Evolutionary conservation across 306 rosid species (phyloP).

Genomic region (Vicia sativa): DNA sequence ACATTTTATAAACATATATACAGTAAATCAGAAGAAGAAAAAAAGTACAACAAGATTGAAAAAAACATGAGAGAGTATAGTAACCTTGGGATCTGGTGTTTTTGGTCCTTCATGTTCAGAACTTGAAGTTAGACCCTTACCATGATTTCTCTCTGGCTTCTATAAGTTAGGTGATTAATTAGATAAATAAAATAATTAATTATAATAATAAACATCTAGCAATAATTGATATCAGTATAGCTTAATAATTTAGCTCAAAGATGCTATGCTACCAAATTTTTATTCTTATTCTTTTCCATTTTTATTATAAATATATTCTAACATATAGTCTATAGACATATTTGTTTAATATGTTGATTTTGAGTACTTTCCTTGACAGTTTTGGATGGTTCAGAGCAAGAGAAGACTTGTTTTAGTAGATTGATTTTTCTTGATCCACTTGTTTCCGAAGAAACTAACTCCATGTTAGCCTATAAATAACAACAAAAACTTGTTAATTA

Average conservation of each 20-base stretch:
- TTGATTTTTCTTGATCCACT: conserved; percentile 74
- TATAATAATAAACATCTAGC: not conserved
- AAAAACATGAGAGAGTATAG: not conserved
- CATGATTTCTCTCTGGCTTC: conserved; percentile 77
- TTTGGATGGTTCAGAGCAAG: conserved; percentile 61
- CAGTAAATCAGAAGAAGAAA: not conserved
- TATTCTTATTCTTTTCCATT: conserved; percentile 23
- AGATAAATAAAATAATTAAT: not conserved
- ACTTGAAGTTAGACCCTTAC: conserved; percentile 81
- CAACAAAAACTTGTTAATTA: conserved; percentile 1
- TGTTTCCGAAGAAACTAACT: conserved; percentile 52
- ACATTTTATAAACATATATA: not conserved
- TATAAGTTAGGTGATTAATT: conserved; percentile 16
- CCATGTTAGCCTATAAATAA: conserved; percentile 49
- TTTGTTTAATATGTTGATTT: not conserved
- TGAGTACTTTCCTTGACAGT: conserved; percentile 49
- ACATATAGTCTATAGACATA: not conserved
- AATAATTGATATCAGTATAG: conserved; percentile 3
- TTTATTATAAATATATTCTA: not conserved
- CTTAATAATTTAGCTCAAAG: conserved; percentile 16
- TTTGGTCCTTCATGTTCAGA: conserved; percentile 95
- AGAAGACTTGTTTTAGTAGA: conserved; percentile 44
- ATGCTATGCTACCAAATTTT: conserved; percentile 34
- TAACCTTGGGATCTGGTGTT: conserved; percentile 94
- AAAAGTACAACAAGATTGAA: not conserved